Evolutionary conservation across 2,329 filamentous ascomycete species (phyloP).

Genomic region (Epicoccum sorghinum): DNA sequence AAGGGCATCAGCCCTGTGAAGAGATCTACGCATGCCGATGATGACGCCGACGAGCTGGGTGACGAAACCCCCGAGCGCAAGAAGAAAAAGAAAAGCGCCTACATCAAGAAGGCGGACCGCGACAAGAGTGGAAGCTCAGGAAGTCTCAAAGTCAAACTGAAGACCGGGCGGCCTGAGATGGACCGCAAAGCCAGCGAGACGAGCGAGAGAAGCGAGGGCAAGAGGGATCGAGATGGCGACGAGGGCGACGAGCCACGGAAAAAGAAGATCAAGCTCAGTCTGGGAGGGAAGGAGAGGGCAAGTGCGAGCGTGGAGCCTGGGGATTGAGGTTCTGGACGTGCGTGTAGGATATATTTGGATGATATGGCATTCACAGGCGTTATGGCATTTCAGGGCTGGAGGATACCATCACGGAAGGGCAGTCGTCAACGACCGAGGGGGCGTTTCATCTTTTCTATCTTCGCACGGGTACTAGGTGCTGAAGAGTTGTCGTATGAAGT

Average conservation of each 20-base stretch:
- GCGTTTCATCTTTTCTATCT: slow-evolving; percentile 5
- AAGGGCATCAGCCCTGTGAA: slow-evolving; percentile 46
- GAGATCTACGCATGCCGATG: slow-evolving; percentile 30
- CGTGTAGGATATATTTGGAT: slow-evolving; percentile 5
- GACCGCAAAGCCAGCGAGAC: slow-evolving; percentile 40
- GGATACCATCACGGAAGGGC: slow-evolving; percentile 18
- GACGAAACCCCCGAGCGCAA: slow-evolving; percentile 51
- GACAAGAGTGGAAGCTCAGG: slow-evolving; percentile 32
- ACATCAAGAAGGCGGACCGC: slow-evolving; percentile 49
- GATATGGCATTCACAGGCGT: slow-evolving; percentile 12
- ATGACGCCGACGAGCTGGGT: slow-evolving; percentile 40
- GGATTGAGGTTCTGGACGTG: background rate
- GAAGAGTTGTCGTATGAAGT: background rate
- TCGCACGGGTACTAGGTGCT: background rate
- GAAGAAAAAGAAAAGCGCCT: slow-evolving; percentile 57
- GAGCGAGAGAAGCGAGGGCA: slow-evolving; percentile 39
- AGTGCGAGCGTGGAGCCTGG: slow-evolving; percentile 17
- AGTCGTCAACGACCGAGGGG: slow-evolving; percentile 8
- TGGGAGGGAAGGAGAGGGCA: slow-evolving; percentile 24
- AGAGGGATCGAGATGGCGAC: slow-evolving; percentile 43
- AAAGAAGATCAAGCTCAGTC: slow-evolving; percentile 48
- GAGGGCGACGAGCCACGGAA: slow-evolving; percentile 40
- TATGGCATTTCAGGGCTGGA: slow-evolving; percentile 12
- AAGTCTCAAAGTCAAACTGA: slow-evolving; percentile 44
- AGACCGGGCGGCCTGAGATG: slow-evolving; percentile 34